Percentiles rank a stretch among this genome's conserved stretches.
Conservation (phyloP, 2,329 filamentous ascomycete genomes). For the Orbilia quercus region DNA sequence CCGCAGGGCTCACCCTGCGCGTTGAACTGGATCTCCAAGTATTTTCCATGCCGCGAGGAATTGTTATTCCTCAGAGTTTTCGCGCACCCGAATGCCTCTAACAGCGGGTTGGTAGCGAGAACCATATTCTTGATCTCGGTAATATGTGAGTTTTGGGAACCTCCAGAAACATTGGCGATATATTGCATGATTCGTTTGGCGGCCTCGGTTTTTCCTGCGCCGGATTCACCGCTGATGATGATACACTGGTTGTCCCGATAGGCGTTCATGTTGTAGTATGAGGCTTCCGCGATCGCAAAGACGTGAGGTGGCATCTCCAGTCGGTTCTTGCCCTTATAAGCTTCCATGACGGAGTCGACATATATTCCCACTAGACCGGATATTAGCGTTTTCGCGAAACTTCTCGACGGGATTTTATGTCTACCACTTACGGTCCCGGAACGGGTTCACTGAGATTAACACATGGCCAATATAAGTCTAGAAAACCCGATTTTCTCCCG, state of each 20-base stretch:
- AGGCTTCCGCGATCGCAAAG: constrained; percentile 95
- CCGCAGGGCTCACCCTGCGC: constrained; percentile 94
- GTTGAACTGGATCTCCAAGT: constrained; percentile 99
- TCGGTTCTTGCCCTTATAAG: constrained; percentile 96
- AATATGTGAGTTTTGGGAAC: constrained; percentile 81
- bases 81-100: constrained; percentile 99
- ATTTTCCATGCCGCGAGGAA: constrained; percentile 98
- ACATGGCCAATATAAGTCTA: constrained; percentile 99
- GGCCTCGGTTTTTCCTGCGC: constrained; percentile 98
- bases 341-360: constrained; percentile 98
- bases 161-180: constrained; percentile 90
- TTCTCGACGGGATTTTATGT: not conserved
- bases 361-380: constrained; percentile 92
- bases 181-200: constrained; percentile 99
- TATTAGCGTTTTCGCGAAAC: constrained; percentile 19
- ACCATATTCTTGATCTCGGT: constrained; percentile 99
- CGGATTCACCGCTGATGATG: constrained; percentile 97
- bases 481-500: constrained; percentile 22
- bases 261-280: constrained; percentile 87
- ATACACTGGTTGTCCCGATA: constrained; percentile 97
- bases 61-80: constrained; percentile 99
- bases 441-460: constrained; percentile 97
- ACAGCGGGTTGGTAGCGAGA: constrained; percentile 96
- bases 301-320: constrained; percentile 96
- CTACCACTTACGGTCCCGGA: constrained; percentile 89